phyloP scores from a whole-genome alignment of 1,284 basidiomycete genomes.

The Leccinum huronense region DNA sequence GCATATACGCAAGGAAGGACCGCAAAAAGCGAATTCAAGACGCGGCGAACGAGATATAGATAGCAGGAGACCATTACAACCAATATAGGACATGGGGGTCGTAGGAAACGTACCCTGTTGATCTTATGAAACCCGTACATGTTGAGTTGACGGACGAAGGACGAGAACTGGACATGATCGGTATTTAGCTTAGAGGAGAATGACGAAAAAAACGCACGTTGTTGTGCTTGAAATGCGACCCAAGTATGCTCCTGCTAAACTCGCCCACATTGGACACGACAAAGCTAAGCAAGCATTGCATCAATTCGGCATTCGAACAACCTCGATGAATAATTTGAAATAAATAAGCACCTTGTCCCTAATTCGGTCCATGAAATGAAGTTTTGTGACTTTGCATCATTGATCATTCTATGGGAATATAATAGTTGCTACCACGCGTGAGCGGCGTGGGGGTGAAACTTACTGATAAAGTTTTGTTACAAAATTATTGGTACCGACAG shows the following conservation, averaged over 20 bases:
- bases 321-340: not conserved
- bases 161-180: slow-evolving; percentile 63
- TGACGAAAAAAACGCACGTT: slow-evolving; percentile 51
- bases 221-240: slow-evolving; percentile 81
- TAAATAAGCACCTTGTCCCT: slow-evolving; percentile 54
- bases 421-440: slow-evolving; percentile 1
- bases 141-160: slow-evolving; percentile 86
- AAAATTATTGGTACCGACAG: slow-evolving; percentile 75
- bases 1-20: slow-evolving; percentile 8
- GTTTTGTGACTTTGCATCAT: slow-evolving; percentile 70
- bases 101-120: slow-evolving; percentile 55
- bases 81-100: slow-evolving; percentile 6
- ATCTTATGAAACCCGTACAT: slow-evolving; percentile 90
- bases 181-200: slow-evolving; percentile 8
- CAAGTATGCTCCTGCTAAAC: slow-evolving; percentile 76
- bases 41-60: slow-evolving; percentile 11
- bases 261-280: slow-evolving; percentile 81
- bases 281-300: slow-evolving; percentile 45
- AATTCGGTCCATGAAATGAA: slow-evolving; percentile 79
- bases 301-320: slow-evolving; percentile 1
- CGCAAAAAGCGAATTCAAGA: slow-evolving; percentile 17
- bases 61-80: slow-evolving; percentile 14
- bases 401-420: slow-evolving; percentile 64
- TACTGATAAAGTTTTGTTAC: slow-evolving; percentile 82
- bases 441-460: slow-evolving; percentile 30